Conservation (phyloP, 2,329 filamentous ascomycete genomes). For the Penicillium hordei region DNA sequence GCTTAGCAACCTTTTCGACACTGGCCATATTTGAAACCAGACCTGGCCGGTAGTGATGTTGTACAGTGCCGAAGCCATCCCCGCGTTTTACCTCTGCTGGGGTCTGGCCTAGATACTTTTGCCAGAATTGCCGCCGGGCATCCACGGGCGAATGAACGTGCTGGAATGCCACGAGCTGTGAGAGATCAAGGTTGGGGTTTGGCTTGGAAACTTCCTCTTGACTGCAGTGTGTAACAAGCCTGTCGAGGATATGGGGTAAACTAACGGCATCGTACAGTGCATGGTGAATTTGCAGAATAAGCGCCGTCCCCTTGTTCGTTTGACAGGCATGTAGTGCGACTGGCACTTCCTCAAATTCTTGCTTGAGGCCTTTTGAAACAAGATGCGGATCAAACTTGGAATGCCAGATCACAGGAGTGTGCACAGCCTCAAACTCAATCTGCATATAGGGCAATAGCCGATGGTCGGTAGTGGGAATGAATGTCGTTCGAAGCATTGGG, state of each 20-base stretch:
- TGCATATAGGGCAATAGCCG: constrained; percentile 61
- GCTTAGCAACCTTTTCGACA: constrained; percentile 48
- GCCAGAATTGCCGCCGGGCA: constrained; percentile 48
- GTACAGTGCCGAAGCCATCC: constrained; percentile 22
- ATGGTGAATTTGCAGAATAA: constrained; percentile 71
- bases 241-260: constrained; percentile 62
- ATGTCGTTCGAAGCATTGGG: constrained; percentile 68
- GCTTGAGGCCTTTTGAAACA: constrained; percentile 11
- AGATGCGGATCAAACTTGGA: constrained; percentile 16
- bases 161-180: constrained; percentile 44
- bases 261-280: constrained; percentile 86
- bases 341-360: constrained; percentile 22
- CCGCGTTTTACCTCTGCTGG: constrained; percentile 5
- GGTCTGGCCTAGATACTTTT: constrained; percentile 35
- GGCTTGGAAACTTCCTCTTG: constrained; percentile 11
- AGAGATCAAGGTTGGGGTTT: constrained; percentile 34
- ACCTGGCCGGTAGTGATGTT: constrained; percentile 48
- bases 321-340: constrained; percentile 39
- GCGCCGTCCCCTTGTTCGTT: constrained; percentile 31
- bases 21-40: constrained; percentile 45
- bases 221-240: constrained; percentile 50
- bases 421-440: constrained; percentile 51
- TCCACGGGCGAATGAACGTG: constrained; percentile 24
- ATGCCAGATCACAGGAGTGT: constrained; percentile 36
- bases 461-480: constrained; percentile 54